A percentile compares a stretch with the other conserved stretches of the same genome.
Conservation (phyloP, 2,329 filamentous ascomycete genomes). For the Apiospora kogelbergensis region DNA sequence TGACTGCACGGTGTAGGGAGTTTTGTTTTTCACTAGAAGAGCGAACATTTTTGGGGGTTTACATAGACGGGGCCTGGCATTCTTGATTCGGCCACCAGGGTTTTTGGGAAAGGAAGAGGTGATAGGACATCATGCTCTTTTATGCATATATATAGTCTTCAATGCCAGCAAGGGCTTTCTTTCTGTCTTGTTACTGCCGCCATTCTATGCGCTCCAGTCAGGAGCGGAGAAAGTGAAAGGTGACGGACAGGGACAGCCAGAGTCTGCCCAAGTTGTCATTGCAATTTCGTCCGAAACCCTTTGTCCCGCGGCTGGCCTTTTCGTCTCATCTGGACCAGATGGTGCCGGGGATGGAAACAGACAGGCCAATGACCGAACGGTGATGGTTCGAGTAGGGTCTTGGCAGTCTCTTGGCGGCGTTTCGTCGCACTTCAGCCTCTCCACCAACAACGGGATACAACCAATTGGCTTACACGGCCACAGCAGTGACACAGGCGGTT, state of each 20-base stretch:
- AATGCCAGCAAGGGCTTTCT: neutral
- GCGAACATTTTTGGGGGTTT: neutral
- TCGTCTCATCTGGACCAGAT: neutral
- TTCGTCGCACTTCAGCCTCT: neutral
- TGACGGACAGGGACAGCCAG: neutral
- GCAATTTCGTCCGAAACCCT: slow-evolving; percentile 1
- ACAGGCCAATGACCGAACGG: slow-evolving; percentile 2
- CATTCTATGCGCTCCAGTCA: neutral
- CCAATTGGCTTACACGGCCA: neutral
- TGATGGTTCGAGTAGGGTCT: neutral
- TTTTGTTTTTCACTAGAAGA: neutral
- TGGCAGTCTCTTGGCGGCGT: neutral
- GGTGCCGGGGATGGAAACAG: neutral
- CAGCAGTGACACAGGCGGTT: neutral
- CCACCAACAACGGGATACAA: neutral
- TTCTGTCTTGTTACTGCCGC: neutral
- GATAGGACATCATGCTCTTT: neutral
- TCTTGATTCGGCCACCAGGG: neutral
- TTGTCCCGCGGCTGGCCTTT: neutral
- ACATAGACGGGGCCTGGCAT: neutral
- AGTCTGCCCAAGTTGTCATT: neutral
- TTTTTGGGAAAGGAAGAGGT: neutral
- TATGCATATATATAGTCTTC: neutral
- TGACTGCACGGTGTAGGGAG: neutral
- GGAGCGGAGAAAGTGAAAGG: neutral